phyloP scores from a whole-genome alignment of 1,284 basidiomycete species.

The Melampsora occidentalis region DNA sequence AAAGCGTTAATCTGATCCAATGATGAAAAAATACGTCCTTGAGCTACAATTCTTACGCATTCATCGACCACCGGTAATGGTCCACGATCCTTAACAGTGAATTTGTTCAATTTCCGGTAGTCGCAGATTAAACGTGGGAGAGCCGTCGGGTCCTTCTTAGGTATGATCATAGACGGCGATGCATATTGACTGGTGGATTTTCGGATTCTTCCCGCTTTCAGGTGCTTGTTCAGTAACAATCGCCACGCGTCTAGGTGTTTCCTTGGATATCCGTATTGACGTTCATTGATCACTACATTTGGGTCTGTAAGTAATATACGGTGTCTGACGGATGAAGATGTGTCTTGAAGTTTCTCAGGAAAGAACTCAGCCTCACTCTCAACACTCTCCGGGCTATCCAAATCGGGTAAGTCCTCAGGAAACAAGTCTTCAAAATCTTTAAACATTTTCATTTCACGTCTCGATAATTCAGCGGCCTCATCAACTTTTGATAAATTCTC shows the following conservation, averaged over 20 bases:
- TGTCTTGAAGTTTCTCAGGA: neutral
- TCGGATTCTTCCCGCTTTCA: neutral
- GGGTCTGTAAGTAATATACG: neutral
- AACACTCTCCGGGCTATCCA: neutral
- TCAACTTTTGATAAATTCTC: too few species aligned
- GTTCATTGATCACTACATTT: neutral
- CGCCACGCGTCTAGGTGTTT: neutral
- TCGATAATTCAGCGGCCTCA: too few species aligned
- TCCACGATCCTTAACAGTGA: too few species aligned
- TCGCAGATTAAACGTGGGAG: conserved; percentile 16
- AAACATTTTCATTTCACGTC: too few species aligned
- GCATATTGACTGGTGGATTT: neutral
- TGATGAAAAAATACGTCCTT: too few species aligned
- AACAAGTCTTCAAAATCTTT: too few species aligned
- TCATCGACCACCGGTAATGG: too few species aligned
- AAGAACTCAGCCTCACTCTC: neutral
- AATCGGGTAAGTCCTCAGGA: neutral
- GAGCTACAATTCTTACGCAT: too few species aligned
- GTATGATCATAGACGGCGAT: neutral
- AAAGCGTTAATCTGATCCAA: too few species aligned
- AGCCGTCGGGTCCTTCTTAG: neutral
- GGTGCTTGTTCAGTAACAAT: neutral
- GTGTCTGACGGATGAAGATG: neutral
- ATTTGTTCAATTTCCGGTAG: too few species aligned
- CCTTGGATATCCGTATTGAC: neutral